These are phyloP conservation scores for Hypholoma fasciculare DNA, from an alignment of 768 basidiomycete species.

Conservation along the genomic window DNA sequence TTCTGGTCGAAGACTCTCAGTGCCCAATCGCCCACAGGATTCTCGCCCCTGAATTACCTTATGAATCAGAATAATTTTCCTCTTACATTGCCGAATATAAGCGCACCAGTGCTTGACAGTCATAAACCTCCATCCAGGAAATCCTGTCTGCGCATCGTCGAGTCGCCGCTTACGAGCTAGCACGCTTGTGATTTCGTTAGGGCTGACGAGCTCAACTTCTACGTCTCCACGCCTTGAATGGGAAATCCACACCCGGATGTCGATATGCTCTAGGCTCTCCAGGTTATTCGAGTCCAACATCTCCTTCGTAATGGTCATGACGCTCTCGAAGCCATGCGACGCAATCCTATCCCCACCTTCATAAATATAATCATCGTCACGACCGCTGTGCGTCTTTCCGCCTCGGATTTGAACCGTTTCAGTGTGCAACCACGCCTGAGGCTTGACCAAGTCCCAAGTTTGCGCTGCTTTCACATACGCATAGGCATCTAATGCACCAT, in stretches of 20 bases:
- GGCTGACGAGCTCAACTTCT: slow-evolving; percentile 84
- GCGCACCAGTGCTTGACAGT: slow-evolving; percentile 93
- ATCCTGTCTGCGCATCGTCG: slow-evolving; percentile 71
- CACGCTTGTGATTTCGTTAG: slow-evolving; percentile 81
- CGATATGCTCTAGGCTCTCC: slow-evolving; percentile 89
- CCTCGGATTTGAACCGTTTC: slow-evolving; percentile 64
- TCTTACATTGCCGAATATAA: not conserved
- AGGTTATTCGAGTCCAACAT: slow-evolving; percentile 75
- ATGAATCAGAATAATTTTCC: not conserved
- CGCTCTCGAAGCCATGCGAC: slow-evolving; percentile 58
- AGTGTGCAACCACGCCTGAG: slow-evolving; percentile 88
- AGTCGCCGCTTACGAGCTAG: slow-evolving; percentile 69
- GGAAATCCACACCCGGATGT: slow-evolving; percentile 87
- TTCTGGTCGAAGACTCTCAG: slow-evolving; percentile 80
- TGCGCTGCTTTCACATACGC: slow-evolving; percentile 77
- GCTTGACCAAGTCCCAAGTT: slow-evolving; percentile 84
- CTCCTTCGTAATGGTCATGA: slow-evolving; percentile 61
- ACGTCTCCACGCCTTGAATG: slow-evolving; percentile 88
- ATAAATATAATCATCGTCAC: slow-evolving; percentile 45
- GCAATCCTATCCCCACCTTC: slow-evolving; percentile 67
- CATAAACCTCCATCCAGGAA: slow-evolving; percentile 95
- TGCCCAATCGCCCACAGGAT: slow-evolving; percentile 87
- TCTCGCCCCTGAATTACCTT: slow-evolving; percentile 73
- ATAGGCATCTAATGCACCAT: slow-evolving; percentile 85
- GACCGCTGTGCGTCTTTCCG: slow-evolving; percentile 48